Base-by-base conservation (phyloP, 2,329 filamentous ascomycete genomes). In the Talaromyces sp. region DNA sequence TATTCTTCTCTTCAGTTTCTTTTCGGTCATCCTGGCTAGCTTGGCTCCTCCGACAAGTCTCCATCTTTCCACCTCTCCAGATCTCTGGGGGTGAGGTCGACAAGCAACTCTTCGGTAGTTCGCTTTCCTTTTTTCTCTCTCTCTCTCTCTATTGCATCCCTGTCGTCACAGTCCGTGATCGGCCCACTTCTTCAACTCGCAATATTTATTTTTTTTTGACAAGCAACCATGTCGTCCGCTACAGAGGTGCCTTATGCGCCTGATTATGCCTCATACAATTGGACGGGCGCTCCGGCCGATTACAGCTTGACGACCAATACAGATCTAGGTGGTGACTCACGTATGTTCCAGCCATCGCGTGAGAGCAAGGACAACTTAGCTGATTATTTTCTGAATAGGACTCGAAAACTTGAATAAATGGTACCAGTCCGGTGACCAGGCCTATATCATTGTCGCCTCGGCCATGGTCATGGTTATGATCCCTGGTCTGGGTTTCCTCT, bases 381-480 rank as follows among this genome's bases (percentile, higher is more conserved):
- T 59, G 14, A 59, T 33, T n/a, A 11, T 31, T 31, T 19, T 8
- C 3, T 31, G 16, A 39, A 41, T 16, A 97, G 93, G 84, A 72
- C 86, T 82, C 75, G 88, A 92, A 74, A 97, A 98, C 81, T 80
- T 97, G 76, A 98, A 98, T 84, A 92, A 96, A 87, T 96, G 93
- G 92, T 98, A 90, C 81, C 85, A 91, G 71, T 83, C 92, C 6
- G 95, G 95, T 74, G 95, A 99, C 79, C 90, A 93, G 81, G 92
- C 93, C 76, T 98, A 91, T 82, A 98, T 98, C 79, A 85, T 98
- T 78, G 79, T 98, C 72, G 85, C 91, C 67, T 87, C 93, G 67
- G 93, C 91, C 76, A 96, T 98, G 90, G 94, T 98, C 69, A 81
- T 98, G 82, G 82, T 97, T 80, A 99, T 98, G 95, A 85, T 98